Evolutionary conservation across 306 rosid species (phyloP).

Genomic region (Vigna hirtella): DNA sequence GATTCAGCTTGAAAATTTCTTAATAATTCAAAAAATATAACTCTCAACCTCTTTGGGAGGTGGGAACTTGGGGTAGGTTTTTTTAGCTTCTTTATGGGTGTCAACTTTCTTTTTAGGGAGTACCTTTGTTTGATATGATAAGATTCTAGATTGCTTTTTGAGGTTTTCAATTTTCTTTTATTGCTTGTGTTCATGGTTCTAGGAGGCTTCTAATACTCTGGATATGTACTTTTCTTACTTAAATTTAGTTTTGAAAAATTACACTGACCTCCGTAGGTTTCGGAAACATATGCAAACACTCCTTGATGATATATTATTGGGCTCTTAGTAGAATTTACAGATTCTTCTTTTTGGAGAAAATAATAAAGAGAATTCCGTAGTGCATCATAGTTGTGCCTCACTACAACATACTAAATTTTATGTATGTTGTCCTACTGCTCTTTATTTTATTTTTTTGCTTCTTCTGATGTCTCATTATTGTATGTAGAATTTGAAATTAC

Average conservation of each 20-base stretch:
- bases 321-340: neutral
- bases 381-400: neutral
- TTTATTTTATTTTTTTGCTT: neutral
- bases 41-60: too few species aligned
- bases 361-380: neutral
- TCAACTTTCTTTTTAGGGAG: neutral
- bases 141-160: neutral
- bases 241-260: neutral
- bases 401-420: neutral
- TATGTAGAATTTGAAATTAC: conserved; percentile 1
- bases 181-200: conserved; percentile 6
- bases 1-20: too few species aligned
- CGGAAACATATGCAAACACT: neutral
- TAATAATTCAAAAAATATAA: too few species aligned
- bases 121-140: conserved; percentile 12
- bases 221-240: neutral
- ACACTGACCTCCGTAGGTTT: conserved; percentile 15
- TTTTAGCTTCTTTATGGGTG: too few species aligned
- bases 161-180: neutral
- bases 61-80: too few species aligned
- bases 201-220: neutral
- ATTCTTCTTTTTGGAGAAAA: too few species aligned
- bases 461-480: neutral
- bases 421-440: neutral
- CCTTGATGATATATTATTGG: neutral